A percentile compares a stretch with the other conserved stretches of the same genome.
Conservation (phyloP, 352 stramenopile species). For the Pythium rhizo-oryzae region DNA sequence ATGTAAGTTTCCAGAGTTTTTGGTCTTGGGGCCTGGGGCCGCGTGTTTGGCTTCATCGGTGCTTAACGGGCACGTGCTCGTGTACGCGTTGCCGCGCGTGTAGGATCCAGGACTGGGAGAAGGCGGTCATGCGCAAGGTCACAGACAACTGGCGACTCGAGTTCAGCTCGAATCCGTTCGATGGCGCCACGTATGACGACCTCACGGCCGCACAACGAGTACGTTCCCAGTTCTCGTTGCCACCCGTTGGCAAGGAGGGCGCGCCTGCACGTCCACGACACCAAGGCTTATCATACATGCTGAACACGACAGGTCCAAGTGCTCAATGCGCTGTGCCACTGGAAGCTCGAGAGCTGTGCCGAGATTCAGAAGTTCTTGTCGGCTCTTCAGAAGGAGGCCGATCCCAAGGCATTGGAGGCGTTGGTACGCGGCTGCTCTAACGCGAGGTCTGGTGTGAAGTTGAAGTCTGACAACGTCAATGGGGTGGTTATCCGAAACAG, state of each 20-base stretch:
- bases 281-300: too few species aligned
- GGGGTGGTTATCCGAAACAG: slow-evolving; percentile 28
- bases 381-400: slow-evolving; percentile 63
- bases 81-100: slow-evolving; percentile 7
- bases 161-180: slow-evolving; percentile 71
- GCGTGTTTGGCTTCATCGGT: neutral
- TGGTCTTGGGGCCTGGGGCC: neutral
- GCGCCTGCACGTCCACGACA: too few species aligned
- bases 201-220: slow-evolving; percentile 66
- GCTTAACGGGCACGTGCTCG: slow-evolving; percentile 9
- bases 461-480: neutral
- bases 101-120: slow-evolving; percentile 87
- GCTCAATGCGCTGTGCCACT: slow-evolving; percentile 81
- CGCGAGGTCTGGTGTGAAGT: neutral
- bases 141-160: slow-evolving; percentile 76
- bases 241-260: neutral
- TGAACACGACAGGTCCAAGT: slow-evolving; percentile 53
- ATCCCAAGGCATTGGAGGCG: slow-evolving; percentile 53
- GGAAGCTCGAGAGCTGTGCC: slow-evolving; percentile 75
- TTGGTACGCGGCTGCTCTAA: slow-evolving; percentile 44
- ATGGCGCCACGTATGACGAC: slow-evolving; percentile 51
- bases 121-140: slow-evolving; percentile 70
- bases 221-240: slow-evolving; percentile 10
- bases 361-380: slow-evolving; percentile 82
- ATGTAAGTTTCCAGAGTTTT: slow-evolving; percentile 47